Evolutionary conservation across 2,329 filamentous ascomycete genomes (phyloP).

Genomic region (Trichophyton simii): DNA sequence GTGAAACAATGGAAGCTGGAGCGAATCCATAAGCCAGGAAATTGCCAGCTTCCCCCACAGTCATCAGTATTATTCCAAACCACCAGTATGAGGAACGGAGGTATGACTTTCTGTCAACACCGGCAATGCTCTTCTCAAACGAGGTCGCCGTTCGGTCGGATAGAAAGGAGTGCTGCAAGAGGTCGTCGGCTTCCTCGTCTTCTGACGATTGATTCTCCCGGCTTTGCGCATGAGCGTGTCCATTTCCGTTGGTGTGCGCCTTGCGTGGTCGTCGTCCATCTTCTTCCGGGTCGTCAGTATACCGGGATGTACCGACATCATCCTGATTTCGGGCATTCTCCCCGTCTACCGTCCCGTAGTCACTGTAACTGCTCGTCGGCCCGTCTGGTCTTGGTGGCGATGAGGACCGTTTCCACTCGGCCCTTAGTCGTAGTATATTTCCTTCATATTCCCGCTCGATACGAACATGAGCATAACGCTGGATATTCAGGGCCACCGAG

Average conservation of each 20-base stretch:
- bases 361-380: slow-evolving; percentile 10
- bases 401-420: slow-evolving; percentile 38
- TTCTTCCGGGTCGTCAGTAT: slow-evolving; percentile 19
- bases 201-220: neutral
- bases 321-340: slow-evolving; percentile 17
- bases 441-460: slow-evolving; percentile 59
- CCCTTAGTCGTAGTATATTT: slow-evolving; percentile 43
- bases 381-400: slow-evolving; percentile 4
- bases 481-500: slow-evolving; percentile 88
- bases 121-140: slow-evolving; percentile 26
- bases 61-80: slow-evolving; percentile 85
- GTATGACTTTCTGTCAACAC: slow-evolving; percentile 54
- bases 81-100: slow-evolving; percentile 92
- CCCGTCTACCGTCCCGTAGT: slow-evolving; percentile 10
- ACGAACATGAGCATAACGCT: slow-evolving; percentile 85
- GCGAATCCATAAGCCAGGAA: slow-evolving; percentile 97
- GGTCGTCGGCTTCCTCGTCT: slow-evolving; percentile 28
- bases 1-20: slow-evolving; percentile 92
- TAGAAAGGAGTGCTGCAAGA: slow-evolving; percentile 22
- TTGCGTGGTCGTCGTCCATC: neutral
- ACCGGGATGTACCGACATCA: neutral
- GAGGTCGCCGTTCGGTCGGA: slow-evolving; percentile 31
- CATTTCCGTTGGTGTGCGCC: neutral
- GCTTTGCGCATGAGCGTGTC: slow-evolving; percentile 7
- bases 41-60: slow-evolving; percentile 84